These are phyloP conservation scores for Termitomyces bulborhizus DNA, from an alignment of 768 basidiomycete species.

Conservation along the genomic window DNA sequence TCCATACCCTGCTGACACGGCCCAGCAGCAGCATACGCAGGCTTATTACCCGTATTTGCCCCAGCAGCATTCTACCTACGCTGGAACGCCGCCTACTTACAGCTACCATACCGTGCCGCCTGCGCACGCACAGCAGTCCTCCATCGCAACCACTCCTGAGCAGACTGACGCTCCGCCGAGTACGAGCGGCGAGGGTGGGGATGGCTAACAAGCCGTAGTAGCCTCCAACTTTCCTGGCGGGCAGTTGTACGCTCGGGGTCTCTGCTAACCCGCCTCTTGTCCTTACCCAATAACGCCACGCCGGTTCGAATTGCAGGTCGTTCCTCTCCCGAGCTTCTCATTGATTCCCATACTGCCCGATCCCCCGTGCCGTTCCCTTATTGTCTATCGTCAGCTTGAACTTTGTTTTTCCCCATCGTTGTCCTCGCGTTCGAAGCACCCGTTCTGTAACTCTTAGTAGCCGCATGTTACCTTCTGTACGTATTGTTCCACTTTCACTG, in stretches of 20 bases:
- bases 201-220: not conserved
- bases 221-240: constrained; percentile 1
- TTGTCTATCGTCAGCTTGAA: not conserved
- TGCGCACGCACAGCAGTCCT: constrained; percentile 12
- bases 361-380: constrained; percentile 2
- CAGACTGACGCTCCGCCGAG: not conserved
- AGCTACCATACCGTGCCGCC: constrained; percentile 4
- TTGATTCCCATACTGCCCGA: not conserved
- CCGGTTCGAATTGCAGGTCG: constrained; percentile 3
- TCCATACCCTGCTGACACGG: not conserved
- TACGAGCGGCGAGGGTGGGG: constrained; percentile 1
- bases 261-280: constrained; percentile 14
- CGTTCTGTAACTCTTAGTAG: constrained; percentile 5
- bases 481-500: constrained; percentile 5
- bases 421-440: constrained; percentile 1
- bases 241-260: constrained; percentile 16
- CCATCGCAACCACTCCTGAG: constrained; percentile 10
- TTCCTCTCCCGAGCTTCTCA: constrained; percentile 10
- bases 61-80: constrained; percentile 3
- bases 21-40: constrained; percentile 4
- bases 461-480: not conserved
- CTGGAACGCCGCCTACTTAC: constrained; percentile 3
- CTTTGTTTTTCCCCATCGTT: constrained; percentile 4
- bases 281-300: constrained; percentile 4
- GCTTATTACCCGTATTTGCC: constrained; percentile 10